These are phyloP conservation scores for Trichosporon sp. DNA, from an alignment of 1,284 basidiomycete species.

Conservation along the genomic window DNA sequence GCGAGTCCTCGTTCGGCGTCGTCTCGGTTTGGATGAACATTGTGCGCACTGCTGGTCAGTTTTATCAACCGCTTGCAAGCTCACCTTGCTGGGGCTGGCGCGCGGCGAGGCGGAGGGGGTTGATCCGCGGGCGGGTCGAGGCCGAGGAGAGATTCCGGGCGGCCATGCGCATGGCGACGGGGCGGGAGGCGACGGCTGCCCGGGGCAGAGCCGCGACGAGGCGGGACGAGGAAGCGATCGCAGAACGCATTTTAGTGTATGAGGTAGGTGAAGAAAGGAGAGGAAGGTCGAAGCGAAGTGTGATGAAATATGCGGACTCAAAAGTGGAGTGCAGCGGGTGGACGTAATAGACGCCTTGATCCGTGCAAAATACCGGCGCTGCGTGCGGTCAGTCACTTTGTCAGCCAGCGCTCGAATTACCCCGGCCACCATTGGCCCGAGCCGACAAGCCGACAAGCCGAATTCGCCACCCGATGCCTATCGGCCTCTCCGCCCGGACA, in stretches of 20 bases:
- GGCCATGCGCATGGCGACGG: background rate
- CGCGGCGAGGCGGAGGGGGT: background rate
- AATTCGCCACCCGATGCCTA: background rate
- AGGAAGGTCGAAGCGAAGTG: background rate
- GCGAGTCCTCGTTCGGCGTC: slow-evolving; percentile 93
- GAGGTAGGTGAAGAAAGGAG: background rate
- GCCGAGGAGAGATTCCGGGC: background rate
- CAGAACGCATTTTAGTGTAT: background rate
- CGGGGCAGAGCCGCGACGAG: slow-evolving; percentile 8
- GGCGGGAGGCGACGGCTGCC: background rate
- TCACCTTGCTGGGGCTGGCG: background rate
- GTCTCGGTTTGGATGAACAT: slow-evolving; percentile 98
- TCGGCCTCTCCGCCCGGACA: background rate
- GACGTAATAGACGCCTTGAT: background rate
- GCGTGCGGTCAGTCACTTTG: slow-evolving; percentile 1
- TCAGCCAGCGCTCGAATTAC: background rate
- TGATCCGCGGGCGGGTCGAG: background rate
- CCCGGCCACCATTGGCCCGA: background rate
- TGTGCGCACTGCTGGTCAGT: slow-evolving; percentile 60
- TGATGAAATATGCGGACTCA: slow-evolving; percentile 1
- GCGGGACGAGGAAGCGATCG: background rate
- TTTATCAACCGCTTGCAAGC: background rate
- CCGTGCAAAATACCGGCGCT: background rate
- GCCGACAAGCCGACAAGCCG: background rate
- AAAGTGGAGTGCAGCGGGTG: background rate